These are phyloP conservation scores for Candida tunisiensis DNA, from an alignment of 1,139 yeast species.

Conservation along the genomic window DNA sequence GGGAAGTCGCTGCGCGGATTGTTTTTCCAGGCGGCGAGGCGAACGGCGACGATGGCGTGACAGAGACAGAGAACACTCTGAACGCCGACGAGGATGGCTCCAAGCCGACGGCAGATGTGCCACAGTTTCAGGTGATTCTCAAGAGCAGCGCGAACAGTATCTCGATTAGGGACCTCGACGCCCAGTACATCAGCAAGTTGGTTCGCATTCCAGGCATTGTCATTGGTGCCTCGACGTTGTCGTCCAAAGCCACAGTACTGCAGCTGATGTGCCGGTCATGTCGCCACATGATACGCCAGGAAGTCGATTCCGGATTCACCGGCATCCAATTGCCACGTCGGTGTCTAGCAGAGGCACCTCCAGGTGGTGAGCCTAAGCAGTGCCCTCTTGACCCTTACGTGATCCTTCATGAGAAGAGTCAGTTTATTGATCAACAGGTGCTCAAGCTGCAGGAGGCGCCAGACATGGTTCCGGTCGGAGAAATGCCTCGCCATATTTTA, in stretches of 20 bases:
- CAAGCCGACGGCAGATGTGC: constrained; percentile 25
- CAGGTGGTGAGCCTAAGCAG: constrained; percentile 38
- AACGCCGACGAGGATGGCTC: constrained; percentile 5
- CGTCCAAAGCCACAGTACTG: constrained; percentile 74
- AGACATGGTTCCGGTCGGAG: constrained; percentile 97
- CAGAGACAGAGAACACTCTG: constrained; percentile 2
- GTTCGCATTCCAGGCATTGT: constrained; percentile 88
- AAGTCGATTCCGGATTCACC: constrained; percentile 66
- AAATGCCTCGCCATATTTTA: constrained; percentile 89
- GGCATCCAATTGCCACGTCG: constrained; percentile 55
- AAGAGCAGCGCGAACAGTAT: constrained; percentile 57
- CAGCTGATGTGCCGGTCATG: constrained; percentile 83
- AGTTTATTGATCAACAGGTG: constrained; percentile 86
- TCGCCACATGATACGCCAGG: constrained; percentile 56
- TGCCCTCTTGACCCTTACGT: constrained; percentile 90
- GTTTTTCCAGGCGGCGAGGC: constrained; percentile 43
- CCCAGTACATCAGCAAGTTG: constrained; percentile 77
- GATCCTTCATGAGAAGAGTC: constrained; percentile 83
- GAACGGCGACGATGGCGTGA: constrained; percentile 8
- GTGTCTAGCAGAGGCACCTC: constrained; percentile 37
- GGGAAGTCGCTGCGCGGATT: constrained; percentile 77
- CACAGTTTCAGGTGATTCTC: constrained; percentile 69
- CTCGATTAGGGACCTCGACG: constrained; percentile 67
- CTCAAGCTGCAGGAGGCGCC: constrained; percentile 91
- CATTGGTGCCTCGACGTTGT: constrained; percentile 77